phyloP scores from a whole-genome alignment of 768 basidiomycete species.

The Sistotremastrum suecicum region DNA sequence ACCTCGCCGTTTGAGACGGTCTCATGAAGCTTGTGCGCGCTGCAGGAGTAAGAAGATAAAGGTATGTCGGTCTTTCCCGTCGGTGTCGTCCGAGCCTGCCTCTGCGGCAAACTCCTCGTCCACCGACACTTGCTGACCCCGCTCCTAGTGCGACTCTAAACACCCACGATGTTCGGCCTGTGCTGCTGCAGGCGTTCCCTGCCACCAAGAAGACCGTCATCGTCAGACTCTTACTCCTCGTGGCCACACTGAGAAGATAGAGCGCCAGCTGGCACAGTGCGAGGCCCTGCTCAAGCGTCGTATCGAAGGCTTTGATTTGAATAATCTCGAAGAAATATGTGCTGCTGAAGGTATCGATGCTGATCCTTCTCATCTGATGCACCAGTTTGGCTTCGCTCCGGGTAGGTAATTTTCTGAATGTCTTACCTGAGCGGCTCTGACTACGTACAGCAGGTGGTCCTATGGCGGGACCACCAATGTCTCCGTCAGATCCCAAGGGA shows the following conservation, averaged over 20 bases:
- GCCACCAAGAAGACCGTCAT: constrained; percentile 83
- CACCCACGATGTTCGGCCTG: constrained; percentile 81
- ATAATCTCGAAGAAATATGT: constrained; percentile 49
- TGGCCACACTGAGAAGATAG: constrained; percentile 71
- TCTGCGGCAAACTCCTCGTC: constrained; percentile 29
- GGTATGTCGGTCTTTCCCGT: constrained; percentile 52
- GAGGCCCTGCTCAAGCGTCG: constrained; percentile 63
- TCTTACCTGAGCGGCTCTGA: constrained; percentile 2
- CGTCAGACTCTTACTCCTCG: constrained; percentile 75
- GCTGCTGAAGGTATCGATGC: constrained; percentile 52
- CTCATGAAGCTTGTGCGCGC: constrained; percentile 84
- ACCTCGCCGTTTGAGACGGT: constrained; percentile 69
- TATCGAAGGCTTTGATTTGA: constrained; percentile 52
- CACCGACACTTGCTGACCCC: constrained; percentile 76
- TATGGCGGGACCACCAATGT: background rate
- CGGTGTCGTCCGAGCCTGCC: constrained; percentile 13
- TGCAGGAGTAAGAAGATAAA: constrained; percentile 97
- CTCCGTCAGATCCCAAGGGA: constrained; percentile 10
- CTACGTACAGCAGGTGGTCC: background rate
- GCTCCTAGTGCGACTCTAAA: constrained; percentile 72
- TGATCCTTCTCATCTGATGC: constrained; percentile 7
- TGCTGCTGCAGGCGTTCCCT: constrained; percentile 60
- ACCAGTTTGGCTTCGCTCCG: constrained; percentile 15
- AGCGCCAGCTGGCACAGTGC: constrained; percentile 68
- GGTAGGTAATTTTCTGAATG: constrained; percentile 6